A percentile compares a stretch with the other conserved stretches of the same genome.
Conservation (phyloP, 345 rosid genomes). For the Turnera subulata region DNA sequence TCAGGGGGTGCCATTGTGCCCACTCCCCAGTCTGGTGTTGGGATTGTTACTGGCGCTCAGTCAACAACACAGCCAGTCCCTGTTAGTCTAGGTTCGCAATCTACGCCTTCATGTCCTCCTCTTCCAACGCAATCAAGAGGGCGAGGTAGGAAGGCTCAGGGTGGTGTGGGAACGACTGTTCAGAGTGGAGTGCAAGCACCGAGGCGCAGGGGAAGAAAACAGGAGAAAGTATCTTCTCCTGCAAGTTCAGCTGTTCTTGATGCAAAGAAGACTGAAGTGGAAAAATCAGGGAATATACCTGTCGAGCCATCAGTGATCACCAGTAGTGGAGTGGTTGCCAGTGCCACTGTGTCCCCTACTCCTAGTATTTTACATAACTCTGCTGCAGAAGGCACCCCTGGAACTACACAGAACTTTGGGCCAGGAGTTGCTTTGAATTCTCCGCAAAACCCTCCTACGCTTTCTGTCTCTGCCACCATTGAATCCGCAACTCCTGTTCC, state of each 20-base stretch:
- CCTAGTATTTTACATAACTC: no score
- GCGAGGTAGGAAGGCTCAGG: conserved; percentile 28
- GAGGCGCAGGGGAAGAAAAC: conserved; percentile 51
- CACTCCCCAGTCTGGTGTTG: conserved; percentile 23
- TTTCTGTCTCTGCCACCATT: conserved; percentile 23
- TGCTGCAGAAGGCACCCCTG: conserved; percentile 26
- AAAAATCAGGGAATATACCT: no score
- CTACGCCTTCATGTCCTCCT: no score
- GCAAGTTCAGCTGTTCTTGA: conserved; percentile 23
- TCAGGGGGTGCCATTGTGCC: conserved; percentile 19
- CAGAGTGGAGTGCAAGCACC: conserved; percentile 42
- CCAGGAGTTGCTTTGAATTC: conserved; percentile 33
- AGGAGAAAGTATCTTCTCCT: conserved; percentile 19
- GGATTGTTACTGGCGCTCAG: conserved; percentile 24
- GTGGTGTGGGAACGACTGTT: not conserved
- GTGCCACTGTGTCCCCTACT: conserved; percentile 17
- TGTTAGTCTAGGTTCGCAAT: conserved; percentile 30
- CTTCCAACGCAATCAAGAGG: conserved; percentile 25
- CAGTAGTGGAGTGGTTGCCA: conserved; percentile 22
- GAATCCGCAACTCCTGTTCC: conserved; percentile 24
- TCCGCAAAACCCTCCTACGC: conserved; percentile 21
- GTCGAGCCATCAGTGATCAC: no score
- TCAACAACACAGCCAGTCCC: conserved; percentile 23
- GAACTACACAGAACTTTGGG: conserved; percentile 21
- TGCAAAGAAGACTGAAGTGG: no score